Evolutionary conservation across 2,329 filamentous ascomycete genomes (phyloP), one percentile per base, ranked within the genome.

Genomic region (Penicillium corylophilum): DNA sequence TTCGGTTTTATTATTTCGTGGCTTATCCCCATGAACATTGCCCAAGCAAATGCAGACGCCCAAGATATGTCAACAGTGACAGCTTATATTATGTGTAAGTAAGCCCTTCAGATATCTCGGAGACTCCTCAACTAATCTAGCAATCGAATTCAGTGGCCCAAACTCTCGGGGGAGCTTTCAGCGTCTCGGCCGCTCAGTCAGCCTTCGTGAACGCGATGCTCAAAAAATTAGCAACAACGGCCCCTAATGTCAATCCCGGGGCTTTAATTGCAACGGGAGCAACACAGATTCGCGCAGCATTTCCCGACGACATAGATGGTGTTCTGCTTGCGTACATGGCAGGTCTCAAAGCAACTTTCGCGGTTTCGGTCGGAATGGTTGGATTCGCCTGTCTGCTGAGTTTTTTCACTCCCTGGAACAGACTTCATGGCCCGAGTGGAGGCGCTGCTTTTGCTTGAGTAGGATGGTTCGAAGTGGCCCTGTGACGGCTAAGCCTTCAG

Each of bases 121-220:
- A 24, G 23, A 24, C 23, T 24, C 23, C 7, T 24, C 23, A 24
- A 7, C 23, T 24, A 24, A 24, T 24, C 23, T 24, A 24, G 23
- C 23, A 24, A 24, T 24, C 23, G 31, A 22, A 20, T n/a, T 44
- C 28, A 52, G 50, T 68, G 42, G 65, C 68, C 52, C 60, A 65
- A 51, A 69, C 63, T 3, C 56, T 71, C 8, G 67, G 67, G 10
- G 64, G 66, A n/a, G 57, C 68, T 8, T 58, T 72, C 43, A 64
- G 57, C 50, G 60, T 70, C 46, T 66, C 65, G 4, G 66, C 64
- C 16, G 67, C 54, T 1, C 66, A 72, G 54, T 55, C 68, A 4
- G 67, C 58, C 16, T 72, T 71, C 52, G 59, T 57, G n/a, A 72
- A 72, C 52, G 56, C 56, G 20, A 49, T 71, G 24, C 39, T 69